These are phyloP conservation scores for Aureobasidium mangrovei DNA, from an alignment of 2,329 filamentous ascomycete genomes.

Conservation along the genomic window DNA sequence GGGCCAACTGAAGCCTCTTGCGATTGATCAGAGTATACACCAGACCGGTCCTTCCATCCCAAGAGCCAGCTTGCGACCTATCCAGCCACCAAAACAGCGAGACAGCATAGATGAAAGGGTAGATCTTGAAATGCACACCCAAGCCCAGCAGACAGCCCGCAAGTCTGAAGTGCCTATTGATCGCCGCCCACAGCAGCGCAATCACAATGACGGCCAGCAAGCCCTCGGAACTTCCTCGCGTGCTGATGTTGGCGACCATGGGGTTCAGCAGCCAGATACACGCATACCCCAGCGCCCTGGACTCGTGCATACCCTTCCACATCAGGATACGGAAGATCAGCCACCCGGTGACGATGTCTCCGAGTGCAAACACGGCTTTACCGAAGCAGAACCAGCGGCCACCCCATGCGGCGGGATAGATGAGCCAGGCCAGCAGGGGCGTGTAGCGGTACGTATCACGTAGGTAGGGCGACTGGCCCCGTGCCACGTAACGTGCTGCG, in stretches of 20 bases:
- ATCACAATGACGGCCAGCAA: slow-evolving; percentile 77
- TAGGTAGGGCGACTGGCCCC: slow-evolving; percentile 66
- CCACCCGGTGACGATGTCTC: slow-evolving; percentile 79
- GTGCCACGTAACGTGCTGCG: slow-evolving; percentile 67
- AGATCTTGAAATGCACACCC: slow-evolving; percentile 95
- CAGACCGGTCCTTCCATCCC: background rate
- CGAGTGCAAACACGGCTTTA: slow-evolving; percentile 74
- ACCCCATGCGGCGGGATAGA: slow-evolving; percentile 66
- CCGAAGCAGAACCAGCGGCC: slow-evolving; percentile 68
- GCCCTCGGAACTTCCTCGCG: slow-evolving; percentile 86
- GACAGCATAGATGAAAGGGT: slow-evolving; percentile 89
- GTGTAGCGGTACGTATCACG: slow-evolving; percentile 97
- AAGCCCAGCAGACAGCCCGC: slow-evolving; percentile 72
- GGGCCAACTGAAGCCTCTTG: slow-evolving; percentile 47
- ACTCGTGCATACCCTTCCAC: slow-evolving; percentile 27
- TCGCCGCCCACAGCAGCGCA: slow-evolving; percentile 72
- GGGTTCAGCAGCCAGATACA: slow-evolving; percentile 92
- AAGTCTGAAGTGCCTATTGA: slow-evolving; percentile 51
- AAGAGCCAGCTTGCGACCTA: slow-evolving; percentile 28
- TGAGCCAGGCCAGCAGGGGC: slow-evolving; percentile 81
- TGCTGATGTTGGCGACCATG: slow-evolving; percentile 97
- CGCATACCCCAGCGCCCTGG: slow-evolving; percentile 63
- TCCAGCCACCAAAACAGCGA: slow-evolving; percentile 77
- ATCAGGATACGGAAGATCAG: slow-evolving; percentile 54
- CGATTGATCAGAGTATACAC: slow-evolving; percentile 19